Conservation (phyloP, 148 eudicot species). For the Talinum fruticosum region DNA sequence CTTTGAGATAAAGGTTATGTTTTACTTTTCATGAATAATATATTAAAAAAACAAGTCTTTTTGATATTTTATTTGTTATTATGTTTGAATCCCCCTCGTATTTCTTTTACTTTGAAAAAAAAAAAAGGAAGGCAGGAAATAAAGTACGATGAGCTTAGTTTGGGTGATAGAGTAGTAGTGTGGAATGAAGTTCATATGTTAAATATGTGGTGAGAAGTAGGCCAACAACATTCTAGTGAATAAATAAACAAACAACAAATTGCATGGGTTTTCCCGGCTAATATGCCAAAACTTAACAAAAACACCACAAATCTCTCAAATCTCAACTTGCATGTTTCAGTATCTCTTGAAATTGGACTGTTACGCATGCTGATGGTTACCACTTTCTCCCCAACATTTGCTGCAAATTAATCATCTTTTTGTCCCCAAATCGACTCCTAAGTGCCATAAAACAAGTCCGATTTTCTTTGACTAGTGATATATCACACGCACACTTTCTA, state of each 20-base stretch:
- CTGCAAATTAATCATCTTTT: background rate
- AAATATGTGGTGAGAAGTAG: constrained; percentile 19
- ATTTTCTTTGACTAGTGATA: no score
- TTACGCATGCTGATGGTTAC: background rate
- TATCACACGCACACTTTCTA: background rate
- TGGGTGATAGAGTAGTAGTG: background rate
- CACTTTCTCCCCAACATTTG: background rate
- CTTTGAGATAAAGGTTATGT: no score
- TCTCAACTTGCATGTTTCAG: constrained; percentile 23
- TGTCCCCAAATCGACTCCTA: background rate
- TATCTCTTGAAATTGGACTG: constrained; percentile 17
- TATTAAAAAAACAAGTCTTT: no score
- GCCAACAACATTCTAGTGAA: constrained; percentile 16
- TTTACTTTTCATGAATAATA: no score
- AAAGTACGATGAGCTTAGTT: background rate
- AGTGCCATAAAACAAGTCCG: background rate
- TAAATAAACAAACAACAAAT: constrained; percentile 20
- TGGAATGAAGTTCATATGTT: constrained; percentile 8
- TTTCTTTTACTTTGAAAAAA: no score
- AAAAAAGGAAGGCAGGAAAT: no score
- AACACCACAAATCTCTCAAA: constrained; percentile 7
- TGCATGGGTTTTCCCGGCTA: constrained; percentile 15
- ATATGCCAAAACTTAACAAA: constrained; percentile 22
- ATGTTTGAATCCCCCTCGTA: no score
- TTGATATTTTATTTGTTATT: no score